Evolutionary conservation across 129 eudicot species (phyloP).

Genomic region (Flaveria robusta): DNA sequence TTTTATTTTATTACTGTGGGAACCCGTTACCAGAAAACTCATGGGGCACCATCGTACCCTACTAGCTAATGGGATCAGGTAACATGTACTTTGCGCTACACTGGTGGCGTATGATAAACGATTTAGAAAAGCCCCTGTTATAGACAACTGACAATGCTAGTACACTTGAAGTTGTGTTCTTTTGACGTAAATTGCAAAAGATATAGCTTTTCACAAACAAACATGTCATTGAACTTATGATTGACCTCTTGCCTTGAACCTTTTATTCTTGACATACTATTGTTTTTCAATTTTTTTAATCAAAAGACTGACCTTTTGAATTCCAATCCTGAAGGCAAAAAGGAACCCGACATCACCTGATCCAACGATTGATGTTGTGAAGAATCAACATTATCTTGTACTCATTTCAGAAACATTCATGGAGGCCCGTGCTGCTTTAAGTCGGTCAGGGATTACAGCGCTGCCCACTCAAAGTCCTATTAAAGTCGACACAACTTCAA

Average conservation of each 20-base stretch:
- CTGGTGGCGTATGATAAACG: background rate
- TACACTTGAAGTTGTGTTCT: background rate
- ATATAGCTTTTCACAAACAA: background rate
- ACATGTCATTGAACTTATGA: background rate
- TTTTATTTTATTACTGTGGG: too few species aligned
- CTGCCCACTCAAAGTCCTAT: slow-evolving; percentile 69
- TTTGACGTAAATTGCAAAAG: background rate
- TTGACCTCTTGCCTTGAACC: background rate
- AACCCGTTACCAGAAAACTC: too few species aligned
- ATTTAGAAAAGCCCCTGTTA: background rate
- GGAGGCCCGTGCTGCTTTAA: slow-evolving; percentile 88
- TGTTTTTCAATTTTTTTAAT: background rate
- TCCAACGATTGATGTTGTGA: slow-evolving; percentile 67
- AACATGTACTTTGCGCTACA: background rate
- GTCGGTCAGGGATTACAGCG: slow-evolving; percentile 63
- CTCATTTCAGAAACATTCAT: slow-evolving; percentile 77
- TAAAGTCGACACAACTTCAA: slow-evolving; percentile 57
- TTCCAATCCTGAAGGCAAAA: slow-evolving; percentile 55
- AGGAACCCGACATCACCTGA: slow-evolving; percentile 72
- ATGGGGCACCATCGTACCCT: too few species aligned
- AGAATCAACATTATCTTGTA: slow-evolving; percentile 85
- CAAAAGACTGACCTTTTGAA: background rate
- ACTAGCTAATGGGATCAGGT: too few species aligned
- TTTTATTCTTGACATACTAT: background rate
- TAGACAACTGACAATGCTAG: background rate